A percentile compares a stretch with the other conserved stretches of the same genome.
Conservation (phyloP, 306 rosid genomes). For the Sicyos edulis region DNA sequence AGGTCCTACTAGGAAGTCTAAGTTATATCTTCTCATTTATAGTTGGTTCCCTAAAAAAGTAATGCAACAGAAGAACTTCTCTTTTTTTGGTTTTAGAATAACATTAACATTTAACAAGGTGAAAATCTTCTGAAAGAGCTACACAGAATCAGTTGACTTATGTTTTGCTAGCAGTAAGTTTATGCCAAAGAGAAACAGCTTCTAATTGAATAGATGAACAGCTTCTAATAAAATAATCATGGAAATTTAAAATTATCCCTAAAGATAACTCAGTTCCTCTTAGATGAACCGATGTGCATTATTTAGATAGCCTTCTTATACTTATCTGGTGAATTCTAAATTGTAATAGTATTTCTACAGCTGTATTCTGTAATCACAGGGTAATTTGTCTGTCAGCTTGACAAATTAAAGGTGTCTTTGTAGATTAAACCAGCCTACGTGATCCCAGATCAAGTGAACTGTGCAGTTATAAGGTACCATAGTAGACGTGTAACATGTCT, state of each 20-base stretch:
- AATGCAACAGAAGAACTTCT: background rate
- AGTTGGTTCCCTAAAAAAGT: background rate
- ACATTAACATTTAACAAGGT: background rate
- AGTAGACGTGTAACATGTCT: conserved; percentile 78
- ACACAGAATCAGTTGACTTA: background rate
- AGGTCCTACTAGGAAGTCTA: background rate
- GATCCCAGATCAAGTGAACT: conserved; percentile 71
- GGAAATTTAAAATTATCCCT: background rate
- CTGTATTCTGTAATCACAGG: background rate
- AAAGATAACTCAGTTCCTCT: background rate
- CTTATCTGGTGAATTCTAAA: background rate
- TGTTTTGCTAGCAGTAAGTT: background rate
- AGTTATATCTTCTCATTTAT: background rate
- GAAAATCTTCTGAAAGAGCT: background rate
- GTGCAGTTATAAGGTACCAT: conserved; percentile 90
- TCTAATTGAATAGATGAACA: background rate
- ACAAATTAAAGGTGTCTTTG: conserved; percentile 1
- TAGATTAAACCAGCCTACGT: conserved; percentile 74
- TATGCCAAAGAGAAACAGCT: background rate
- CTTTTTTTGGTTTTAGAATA: background rate
- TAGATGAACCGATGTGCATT: background rate
- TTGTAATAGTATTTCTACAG: background rate
- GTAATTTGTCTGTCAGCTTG: background rate
- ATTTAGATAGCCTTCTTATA: background rate
- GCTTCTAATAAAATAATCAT: too few relatives aligned